A percentile compares a stretch with the other conserved stretches of the same genome.
Evolutionary conservation across 306 rosid species (phyloP).

Genomic region (Pueraria montana): DNA sequence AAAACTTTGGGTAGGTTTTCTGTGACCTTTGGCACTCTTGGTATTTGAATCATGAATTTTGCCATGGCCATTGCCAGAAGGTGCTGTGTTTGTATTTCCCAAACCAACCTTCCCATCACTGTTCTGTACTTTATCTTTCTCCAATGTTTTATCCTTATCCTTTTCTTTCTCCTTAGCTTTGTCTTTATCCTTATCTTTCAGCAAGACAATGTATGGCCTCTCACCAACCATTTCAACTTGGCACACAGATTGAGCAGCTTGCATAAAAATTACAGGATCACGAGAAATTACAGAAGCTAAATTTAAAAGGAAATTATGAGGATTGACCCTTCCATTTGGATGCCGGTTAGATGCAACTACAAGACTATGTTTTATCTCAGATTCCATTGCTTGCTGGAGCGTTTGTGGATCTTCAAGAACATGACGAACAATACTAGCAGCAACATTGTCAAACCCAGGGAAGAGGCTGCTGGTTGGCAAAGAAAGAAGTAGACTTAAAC

Average conservation of each 20-base stretch:
- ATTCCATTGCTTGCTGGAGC: constrained; percentile 99
- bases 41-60: constrained; percentile 74
- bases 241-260: constrained; percentile 95
- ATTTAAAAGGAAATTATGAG: constrained; percentile 83
- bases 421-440: constrained; percentile 93
- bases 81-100: constrained; percentile 61
- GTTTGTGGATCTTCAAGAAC: constrained; percentile 99
- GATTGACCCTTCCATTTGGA: constrained; percentile 89
- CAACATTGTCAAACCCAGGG: constrained; percentile 96
- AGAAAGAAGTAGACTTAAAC: constrained; percentile 83
- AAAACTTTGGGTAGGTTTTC: constrained; percentile 84
- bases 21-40: constrained; percentile 70
- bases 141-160: constrained; percentile 76
- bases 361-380: constrained; percentile 89
- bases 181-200: constrained; percentile 93
- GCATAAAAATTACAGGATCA: constrained; percentile 90
- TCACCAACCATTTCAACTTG: constrained; percentile 98
- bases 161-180: constrained; percentile 88
- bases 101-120: constrained; percentile 71
- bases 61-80: constrained; percentile 74
- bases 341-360: constrained; percentile 79
- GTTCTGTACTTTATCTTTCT: constrained; percentile 74
- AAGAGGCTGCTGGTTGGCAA: constrained; percentile 96
- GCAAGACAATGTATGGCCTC: constrained; percentile 83
- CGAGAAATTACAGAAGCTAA: constrained; percentile 94